A percentile compares a stretch with the other conserved stretches of the same genome.
Conservation (phyloP, 331 rosid species). For the Saraca asoca region DNA sequence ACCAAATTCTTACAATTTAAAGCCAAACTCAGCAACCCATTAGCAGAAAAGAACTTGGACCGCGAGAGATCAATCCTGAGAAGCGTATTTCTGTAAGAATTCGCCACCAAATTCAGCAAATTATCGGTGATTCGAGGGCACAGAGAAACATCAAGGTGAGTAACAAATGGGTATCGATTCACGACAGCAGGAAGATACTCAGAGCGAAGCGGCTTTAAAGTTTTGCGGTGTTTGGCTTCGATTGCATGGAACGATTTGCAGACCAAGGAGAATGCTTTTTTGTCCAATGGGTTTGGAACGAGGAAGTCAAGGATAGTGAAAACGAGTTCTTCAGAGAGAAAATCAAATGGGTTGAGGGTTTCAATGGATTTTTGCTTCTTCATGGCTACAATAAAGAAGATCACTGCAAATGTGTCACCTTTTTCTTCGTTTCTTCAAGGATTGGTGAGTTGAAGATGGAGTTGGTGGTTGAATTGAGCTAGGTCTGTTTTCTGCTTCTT, state of each 20-base stretch:
- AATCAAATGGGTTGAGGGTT: slow-evolving; percentile 46
- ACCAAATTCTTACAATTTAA: slow-evolving; percentile 51
- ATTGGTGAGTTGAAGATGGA: not conserved
- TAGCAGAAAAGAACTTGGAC: slow-evolving; percentile 62
- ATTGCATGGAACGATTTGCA: slow-evolving; percentile 59
- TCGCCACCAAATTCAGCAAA: slow-evolving; percentile 44
- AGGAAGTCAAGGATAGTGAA: slow-evolving; percentile 71
- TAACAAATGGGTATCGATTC: slow-evolving; percentile 47
- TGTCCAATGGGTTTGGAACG: slow-evolving; percentile 42
- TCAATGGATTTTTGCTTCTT: slow-evolving; percentile 46
- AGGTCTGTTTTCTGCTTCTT: too few relatives aligned
- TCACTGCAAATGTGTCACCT: not conserved
- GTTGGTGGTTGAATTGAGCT: not conserved
- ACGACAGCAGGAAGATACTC: slow-evolving; percentile 56
- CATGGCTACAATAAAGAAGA: slow-evolving; percentile 33
- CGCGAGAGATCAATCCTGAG: slow-evolving; percentile 66
- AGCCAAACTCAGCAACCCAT: slow-evolving; percentile 55
- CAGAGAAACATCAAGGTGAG: slow-evolving; percentile 64
- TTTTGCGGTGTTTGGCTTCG: slow-evolving; percentile 75
- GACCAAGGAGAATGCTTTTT: slow-evolving; percentile 64
- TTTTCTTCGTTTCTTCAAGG: too few relatives aligned
- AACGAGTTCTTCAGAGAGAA: slow-evolving; percentile 72
- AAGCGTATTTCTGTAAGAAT: slow-evolving; percentile 49
- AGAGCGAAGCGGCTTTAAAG: slow-evolving; percentile 63
- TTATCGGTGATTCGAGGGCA: slow-evolving; percentile 64